phyloP scores from a whole-genome alignment of 768 basidiomycete species.

The Strobilomyces dryophilus region DNA sequence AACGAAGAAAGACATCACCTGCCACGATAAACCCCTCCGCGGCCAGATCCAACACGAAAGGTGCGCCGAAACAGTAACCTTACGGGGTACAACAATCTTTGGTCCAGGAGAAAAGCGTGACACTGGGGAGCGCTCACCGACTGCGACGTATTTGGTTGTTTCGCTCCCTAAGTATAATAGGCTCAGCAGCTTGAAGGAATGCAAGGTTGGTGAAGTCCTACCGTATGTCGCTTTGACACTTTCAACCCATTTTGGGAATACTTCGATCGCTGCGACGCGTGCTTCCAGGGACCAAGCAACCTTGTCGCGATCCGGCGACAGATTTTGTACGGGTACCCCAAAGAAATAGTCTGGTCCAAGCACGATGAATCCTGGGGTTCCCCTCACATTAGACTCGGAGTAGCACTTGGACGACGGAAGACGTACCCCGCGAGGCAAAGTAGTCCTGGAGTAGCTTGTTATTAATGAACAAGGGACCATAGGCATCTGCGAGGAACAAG shows the following conservation, averaged over 20 bases:
- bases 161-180: slow-evolving; percentile 12
- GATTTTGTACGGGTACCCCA: slow-evolving; percentile 43
- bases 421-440: slow-evolving; percentile 51
- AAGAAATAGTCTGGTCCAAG: slow-evolving; percentile 61
- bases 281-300: slow-evolving; percentile 39
- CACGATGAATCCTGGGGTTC: slow-evolving; percentile 48
- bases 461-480: slow-evolving; percentile 52
- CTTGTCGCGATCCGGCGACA: slow-evolving; percentile 34
- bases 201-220: slow-evolving; percentile 7
- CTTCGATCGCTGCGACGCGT: slow-evolving; percentile 34
- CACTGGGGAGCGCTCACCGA: slow-evolving; percentile 29
- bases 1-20: slow-evolving; percentile 27
- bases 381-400: not conserved
- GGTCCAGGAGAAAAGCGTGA: not conserved
- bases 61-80: slow-evolving; percentile 59
- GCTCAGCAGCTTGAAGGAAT: not conserved
- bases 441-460: slow-evolving; percentile 58
- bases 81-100: not conserved
- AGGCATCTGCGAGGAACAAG: slow-evolving; percentile 54
- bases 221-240: slow-evolving; percentile 45
- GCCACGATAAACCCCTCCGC: slow-evolving; percentile 42
- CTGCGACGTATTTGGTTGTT: slow-evolving; percentile 38
- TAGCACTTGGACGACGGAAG: not conserved
- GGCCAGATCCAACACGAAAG: slow-evolving; percentile 44
- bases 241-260: slow-evolving; percentile 48